Evolutionary conservation across 2,329 filamentous ascomycete species (phyloP), one percentile per base, ranked within the genome.

Genomic region (Zymoseptoria tritici): DNA sequence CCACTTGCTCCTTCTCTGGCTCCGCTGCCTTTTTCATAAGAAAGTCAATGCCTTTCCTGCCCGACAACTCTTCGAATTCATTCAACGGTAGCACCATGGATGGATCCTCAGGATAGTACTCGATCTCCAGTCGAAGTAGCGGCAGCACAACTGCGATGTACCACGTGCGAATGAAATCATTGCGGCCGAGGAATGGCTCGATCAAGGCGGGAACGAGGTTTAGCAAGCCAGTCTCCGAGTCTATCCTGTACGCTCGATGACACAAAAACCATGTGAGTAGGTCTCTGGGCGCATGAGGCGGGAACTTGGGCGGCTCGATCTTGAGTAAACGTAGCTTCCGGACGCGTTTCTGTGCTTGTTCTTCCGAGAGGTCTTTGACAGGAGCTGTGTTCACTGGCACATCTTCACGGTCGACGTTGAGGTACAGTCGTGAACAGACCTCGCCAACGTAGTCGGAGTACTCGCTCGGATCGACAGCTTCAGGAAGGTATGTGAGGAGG

Each of bases 401-500:
- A 16, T 81, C 76, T 50, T 76, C 68, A 22, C 76, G 70, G 67
- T 77, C 72, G 49, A 61, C 57, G 49, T 73, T 69, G 26, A 76
- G 72, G 49, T 82, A 76, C 20, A 80, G 73, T 56, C 77, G 78
- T 4, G 76, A 75, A 49, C 77, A 79, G 61, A 91, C 75, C 56
- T 84, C 80, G 66, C 81, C 74, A 19, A 91, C 70, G 56, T 90
- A 82, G 13, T 77, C 76, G 19, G 83, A 77, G 70, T 92, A 92
- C 52, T 78, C 72, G n/a, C 74, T 75, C 4, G 90, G 85, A 4
- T 82, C 82, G 4, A 85, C 70, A 51, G 82, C 86, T 73, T 93
- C 89, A 24, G 91, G 90, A 0, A 95, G 80, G 70, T 87, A 90
- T 20, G 87, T 90, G 52, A 95, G 80, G 21, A 95, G 76, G 57